phyloP scores from a whole-genome alignment of 179 eudicot species.

The Beta lomatogona region DNA sequence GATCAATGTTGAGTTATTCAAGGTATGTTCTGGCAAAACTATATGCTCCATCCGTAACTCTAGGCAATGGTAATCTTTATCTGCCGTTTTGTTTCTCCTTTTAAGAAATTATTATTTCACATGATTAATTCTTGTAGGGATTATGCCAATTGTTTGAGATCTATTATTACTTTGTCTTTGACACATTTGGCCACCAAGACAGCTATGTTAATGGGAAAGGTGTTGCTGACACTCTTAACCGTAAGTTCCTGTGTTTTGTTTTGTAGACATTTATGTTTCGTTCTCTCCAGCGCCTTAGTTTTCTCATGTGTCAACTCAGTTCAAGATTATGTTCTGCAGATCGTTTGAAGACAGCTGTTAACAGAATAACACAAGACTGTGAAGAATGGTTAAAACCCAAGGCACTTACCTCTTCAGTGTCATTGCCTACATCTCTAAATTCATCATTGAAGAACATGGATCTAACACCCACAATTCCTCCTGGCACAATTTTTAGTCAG shows the following conservation, averaged over 20 bases:
- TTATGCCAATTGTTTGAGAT: conserved; percentile 87
- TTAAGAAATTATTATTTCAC: conserved; percentile 17
- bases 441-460: conserved; percentile 59
- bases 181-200: conserved; percentile 74
- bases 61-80: conserved; percentile 7
- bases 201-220: conserved; percentile 57
- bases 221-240: conserved; percentile 47
- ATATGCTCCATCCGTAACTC: conserved; percentile 14
- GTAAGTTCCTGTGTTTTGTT: conserved; percentile 46
- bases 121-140: conserved; percentile 55
- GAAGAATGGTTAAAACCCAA: conserved; percentile 79
- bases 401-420: conserved; percentile 40
- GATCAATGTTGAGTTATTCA: conserved; percentile 78
- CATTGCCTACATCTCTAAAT: conserved; percentile 51
- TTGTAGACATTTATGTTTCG: conserved; percentile 8
- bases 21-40: conserved; percentile 47
- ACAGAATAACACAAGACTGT: conserved; percentile 74
- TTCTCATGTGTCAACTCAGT: conserved; percentile 13
- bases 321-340: conserved; percentile 44
- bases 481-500: conserved; percentile 32
- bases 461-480: conserved; percentile 66
- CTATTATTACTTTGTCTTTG: conserved; percentile 81
- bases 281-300: conserved; percentile 13
- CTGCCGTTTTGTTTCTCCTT: background rate
- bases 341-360: conserved; percentile 68